A percentile compares a stretch with the other conserved stretches of the same genome.
Evolutionary conservation across 257 asterid genomes (phyloP).

Genomic region (Scutellaria minor): DNA sequence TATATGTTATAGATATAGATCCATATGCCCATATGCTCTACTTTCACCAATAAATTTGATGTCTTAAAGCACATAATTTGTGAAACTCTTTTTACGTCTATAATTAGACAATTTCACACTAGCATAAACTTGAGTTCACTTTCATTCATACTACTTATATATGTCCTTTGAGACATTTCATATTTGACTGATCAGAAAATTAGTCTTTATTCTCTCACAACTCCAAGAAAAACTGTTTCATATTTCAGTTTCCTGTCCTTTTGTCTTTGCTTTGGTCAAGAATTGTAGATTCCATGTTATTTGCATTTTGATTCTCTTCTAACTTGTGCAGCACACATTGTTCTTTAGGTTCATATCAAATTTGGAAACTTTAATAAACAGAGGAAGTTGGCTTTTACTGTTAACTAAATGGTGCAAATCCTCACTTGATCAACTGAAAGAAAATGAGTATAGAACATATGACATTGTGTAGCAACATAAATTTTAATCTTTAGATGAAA

Average conservation of each 20-base stretch:
- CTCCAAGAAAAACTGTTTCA: not conserved
- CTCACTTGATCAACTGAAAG: not conserved
- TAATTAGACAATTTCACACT: slow-evolving; percentile 10
- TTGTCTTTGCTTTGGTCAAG: slow-evolving; percentile 2
- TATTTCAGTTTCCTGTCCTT: slow-evolving; percentile 17
- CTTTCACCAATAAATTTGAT: not conserved
- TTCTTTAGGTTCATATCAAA: not conserved
- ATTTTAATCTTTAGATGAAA: not conserved
- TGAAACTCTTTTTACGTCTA: not conserved
- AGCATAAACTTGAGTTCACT: not conserved
- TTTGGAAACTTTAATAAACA: not conserved
- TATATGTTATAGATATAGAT: not conserved
- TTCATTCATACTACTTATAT: not conserved
- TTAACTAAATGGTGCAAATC: not conserved
- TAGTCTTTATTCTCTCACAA: not conserved
- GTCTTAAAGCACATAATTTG: slow-evolving; percentile 13
- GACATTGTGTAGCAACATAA: not conserved
- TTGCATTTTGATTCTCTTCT: slow-evolving; percentile 3
- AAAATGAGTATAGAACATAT: not conserved
- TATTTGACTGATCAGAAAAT: not conserved
- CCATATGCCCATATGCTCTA: not conserved
- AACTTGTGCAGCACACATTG: not conserved
- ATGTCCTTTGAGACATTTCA: not conserved
- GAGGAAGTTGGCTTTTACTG: not conserved
- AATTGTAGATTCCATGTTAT: not conserved